Conservation (phyloP, 2,329 filamentous ascomycete species). For the Knufia petricola region DNA sequence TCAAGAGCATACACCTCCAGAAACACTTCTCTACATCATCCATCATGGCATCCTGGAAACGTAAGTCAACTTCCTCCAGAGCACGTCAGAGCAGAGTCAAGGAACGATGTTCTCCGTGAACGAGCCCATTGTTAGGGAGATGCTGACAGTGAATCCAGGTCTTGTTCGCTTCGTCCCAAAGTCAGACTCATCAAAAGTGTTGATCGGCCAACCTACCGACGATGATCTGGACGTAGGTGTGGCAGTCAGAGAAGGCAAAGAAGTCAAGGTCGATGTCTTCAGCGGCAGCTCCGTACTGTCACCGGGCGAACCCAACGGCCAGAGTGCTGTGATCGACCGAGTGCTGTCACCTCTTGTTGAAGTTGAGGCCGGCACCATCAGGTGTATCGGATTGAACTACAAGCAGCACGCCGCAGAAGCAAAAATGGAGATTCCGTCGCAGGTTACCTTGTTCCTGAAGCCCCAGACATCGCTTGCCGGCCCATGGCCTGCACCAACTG, state of each 20-base stretch:
- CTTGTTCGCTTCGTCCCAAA: conserved; percentile 51
- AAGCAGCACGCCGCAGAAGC: conserved; percentile 33
- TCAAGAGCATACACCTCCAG: neutral
- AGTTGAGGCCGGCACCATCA: conserved; percentile 33
- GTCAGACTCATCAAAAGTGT: conserved; percentile 38
- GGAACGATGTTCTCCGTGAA: neutral
- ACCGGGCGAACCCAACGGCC: conserved; percentile 43
- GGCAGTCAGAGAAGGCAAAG: conserved; percentile 46
- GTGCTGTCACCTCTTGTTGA: conserved; percentile 28
- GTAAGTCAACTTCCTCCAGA: neutral
- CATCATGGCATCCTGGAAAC: conserved; percentile 5
- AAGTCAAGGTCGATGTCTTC: conserved; percentile 49
- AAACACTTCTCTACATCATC: neutral
- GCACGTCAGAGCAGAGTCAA: neutral
- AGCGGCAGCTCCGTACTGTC: conserved; percentile 49
- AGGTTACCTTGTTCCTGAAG: conserved; percentile 33
- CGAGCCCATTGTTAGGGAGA: neutral
- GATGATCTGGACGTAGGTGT: conserved; percentile 47
- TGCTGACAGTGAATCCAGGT: conserved; percentile 30
- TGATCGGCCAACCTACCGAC: conserved; percentile 49
- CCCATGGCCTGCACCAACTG: conserved; percentile 26
- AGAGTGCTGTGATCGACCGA: conserved; percentile 38
- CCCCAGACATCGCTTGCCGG: conserved; percentile 30
- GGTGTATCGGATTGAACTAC: conserved; percentile 41
- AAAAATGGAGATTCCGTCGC: conserved; percentile 29